Evolutionary conservation across 164 flowering plant species (phyloP), one percentile per base, ranked within the genome.

Genomic region (Litsea cubeba): DNA sequence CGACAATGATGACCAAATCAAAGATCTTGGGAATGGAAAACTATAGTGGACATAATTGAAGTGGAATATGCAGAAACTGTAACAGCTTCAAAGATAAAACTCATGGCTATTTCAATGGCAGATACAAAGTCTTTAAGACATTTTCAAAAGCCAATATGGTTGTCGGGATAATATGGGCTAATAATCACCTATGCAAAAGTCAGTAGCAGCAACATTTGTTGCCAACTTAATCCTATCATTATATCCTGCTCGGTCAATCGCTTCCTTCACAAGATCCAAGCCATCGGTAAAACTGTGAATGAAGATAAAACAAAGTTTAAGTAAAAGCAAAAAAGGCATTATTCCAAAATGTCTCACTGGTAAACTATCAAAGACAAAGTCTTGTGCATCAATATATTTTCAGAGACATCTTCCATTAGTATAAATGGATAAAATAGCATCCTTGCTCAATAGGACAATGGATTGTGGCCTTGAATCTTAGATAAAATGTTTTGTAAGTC

Each of bases 251-350:
- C 99, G 85, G 75, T 84, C 81, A 75, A 96, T 90, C 73, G 98
- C 99, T 81, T 92, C 97, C 76, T 83, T 89, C 51, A 94, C 93
- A 81, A 94, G 88, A 84, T 91, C 98, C 85, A 96, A 75, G 57
- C 85, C 97, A 82, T 96, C 97, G 50, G 77, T 82, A 62, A 90
- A 65, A 82, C 99, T 96, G 97, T 79, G 78, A 69, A 71, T 10
- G 71, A 65, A 57, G 54, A 74, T 40, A 54, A 49, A 26, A 30
- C 24, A 25, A 32, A 58, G 20, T 58, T n/a, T 14, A 6, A 73
- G 20, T 32, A 65, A 62, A n/a, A 72, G 62, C 20, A 22, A 1
- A 25, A 49, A 11, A 35, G 40, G 40, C 40, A 35, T 35, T 32
- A 11, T 23, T 46, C 32, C 1, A 24, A 50, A 70, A 6, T 22